Base-by-base conservation (phyloP, 805 yeast species). In the Yarrowia osloensis region DNA sequence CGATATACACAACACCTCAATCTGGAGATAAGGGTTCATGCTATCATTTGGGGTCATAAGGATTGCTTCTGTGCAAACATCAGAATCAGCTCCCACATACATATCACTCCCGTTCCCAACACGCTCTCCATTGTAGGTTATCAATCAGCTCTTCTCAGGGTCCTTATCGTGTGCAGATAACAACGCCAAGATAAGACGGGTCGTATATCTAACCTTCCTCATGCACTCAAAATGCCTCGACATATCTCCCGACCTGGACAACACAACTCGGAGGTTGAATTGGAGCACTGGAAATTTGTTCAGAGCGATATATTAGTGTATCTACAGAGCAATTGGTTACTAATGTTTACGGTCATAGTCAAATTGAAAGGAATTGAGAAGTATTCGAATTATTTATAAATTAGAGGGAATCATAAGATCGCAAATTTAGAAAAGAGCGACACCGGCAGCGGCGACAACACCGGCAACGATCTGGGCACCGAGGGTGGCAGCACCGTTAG, bases 401-500 rank as follows among this genome's bases (percentile, higher is more conserved):
- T 31, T 52, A 52, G 29, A 33, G 40, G 59, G 33, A 22, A 52
- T 52, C 42, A 33, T 22, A 33, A 52, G 13, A 31, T 33, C 33
- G 46, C 62, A 37, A 24, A 37, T 55, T 54, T 55, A 55, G 47
- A 55, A 39, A 6, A 55, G 62, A 39, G 62, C 62, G 28, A 55
- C 47, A 42, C 31, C 62, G 40, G 52, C 50, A 29, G 52, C 65
- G 44, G 65, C 65, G n/a, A 24, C 65, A 42, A 59, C 52, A 42
- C 50, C 65, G 15, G 65, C 65, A n/a, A 21, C 42, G 21, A 59
- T 28, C 39, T 42, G 52, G 28, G 52, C 52, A 31, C 52, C 50
- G 40, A 59, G 39, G 29, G 50, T 42, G 52, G 52, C 65, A 22
- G 65, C 65, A 31, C 65, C 65, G 52, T 59, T 59, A 31, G 65